These are phyloP conservation scores for Pleurotus eryngii DNA, from an alignment of 768 basidiomycete genomes.

Conservation along the genomic window DNA sequence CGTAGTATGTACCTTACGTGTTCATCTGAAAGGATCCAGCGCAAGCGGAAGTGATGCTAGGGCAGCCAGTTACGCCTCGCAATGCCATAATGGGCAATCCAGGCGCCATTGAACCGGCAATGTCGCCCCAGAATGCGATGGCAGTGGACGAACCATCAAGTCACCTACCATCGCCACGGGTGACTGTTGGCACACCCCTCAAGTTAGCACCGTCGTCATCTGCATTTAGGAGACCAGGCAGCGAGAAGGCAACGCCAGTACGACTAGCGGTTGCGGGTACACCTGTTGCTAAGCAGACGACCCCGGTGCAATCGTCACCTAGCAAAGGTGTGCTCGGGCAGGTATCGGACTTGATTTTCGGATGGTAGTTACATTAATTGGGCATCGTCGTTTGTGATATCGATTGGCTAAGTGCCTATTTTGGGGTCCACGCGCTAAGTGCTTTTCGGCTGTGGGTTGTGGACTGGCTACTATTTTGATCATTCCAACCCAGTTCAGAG, in stretches of 20 bases:
- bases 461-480: too few species aligned
- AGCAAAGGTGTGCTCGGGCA: constrained; percentile 67
- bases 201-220: constrained; percentile 69
- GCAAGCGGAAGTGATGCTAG: constrained; percentile 53
- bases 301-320: constrained; percentile 25
- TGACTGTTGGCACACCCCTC: constrained; percentile 66
- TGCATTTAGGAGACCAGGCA: constrained; percentile 59
- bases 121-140: constrained; percentile 38
- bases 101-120: constrained; percentile 11
- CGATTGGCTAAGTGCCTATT: too few species aligned
- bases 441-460: too few species aligned
- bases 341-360: constrained; percentile 78
- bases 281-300: constrained; percentile 2
- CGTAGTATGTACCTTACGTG: not conserved
- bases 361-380: constrained; percentile 50
- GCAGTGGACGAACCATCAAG: constrained; percentile 37
- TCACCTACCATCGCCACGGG: constrained; percentile 22
- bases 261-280: constrained; percentile 8
- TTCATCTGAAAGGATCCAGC: constrained; percentile 48
- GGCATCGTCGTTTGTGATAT: too few species aligned
- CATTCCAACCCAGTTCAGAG: too few species aligned
- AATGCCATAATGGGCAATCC: constrained; percentile 14
- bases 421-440: too few species aligned
- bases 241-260: constrained; percentile 10
- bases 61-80: constrained; percentile 28